Evolutionary conservation across 2,329 filamentous ascomycete species (phyloP), one percentile per base, ranked within the genome.

Genomic region (Gyromitra esculenta): DNA sequence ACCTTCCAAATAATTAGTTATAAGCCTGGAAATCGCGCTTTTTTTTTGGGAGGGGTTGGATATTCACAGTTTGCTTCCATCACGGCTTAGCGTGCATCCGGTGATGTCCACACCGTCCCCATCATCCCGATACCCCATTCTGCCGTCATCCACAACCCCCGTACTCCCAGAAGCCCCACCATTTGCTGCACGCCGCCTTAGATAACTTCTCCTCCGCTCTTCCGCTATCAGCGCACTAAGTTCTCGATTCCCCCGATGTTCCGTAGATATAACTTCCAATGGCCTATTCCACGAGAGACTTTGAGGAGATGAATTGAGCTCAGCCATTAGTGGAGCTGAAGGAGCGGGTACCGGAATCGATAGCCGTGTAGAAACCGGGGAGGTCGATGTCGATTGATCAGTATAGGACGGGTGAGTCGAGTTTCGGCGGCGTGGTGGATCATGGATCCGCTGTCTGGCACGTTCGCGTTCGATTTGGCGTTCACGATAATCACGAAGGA

Each of bases 31-130:
- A 11, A 66, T 11, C 13, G 39, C 66, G 25, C 9, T 52, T 31
- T 31, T 25, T 25, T 31, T 31, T 31, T 31, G 25, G 11, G 41
- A 13, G 57, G 13, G 50, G 37, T 56, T 11, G 21, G 43, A 13
- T 57, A 79, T 80, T 78, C 75, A 81, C 80, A 81, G 50, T 50
- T 81, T 81, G 43, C 76, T 80, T 31, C 80, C 80, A 67, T 81
- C 79, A 60, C 77, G 78, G 56, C 79, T 81, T 65, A 81, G 71
- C 5, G 80, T 81, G 25, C 80, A 79, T n/a, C 80, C 80, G 7
- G 80, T 81, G 54, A 81, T 81, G 73, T 81, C 80, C 8, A 81
- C 75, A 31, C 79, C 80, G 6, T 80, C 77, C 9, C 79, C 79
- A 45, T 80, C 79, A 15, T 73, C 79, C 45, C 78, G 77, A 54